Conservation (phyloP, 805 yeast species). For the Candida broadrunensis region DNA sequence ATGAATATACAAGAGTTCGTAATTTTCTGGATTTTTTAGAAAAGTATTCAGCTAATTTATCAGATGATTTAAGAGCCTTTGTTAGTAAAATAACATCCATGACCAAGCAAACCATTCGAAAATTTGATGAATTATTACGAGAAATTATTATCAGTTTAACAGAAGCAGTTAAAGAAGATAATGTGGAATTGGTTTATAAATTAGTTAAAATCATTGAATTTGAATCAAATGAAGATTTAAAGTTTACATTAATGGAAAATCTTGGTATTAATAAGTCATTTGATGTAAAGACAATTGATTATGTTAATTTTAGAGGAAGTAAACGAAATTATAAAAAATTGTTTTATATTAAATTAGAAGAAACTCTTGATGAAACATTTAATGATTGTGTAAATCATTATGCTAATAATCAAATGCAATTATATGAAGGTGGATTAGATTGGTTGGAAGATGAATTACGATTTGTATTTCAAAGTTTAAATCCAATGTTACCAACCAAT, state of each 20-base stretch:
- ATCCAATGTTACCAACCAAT: constrained; percentile 58
- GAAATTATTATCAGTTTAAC: constrained; percentile 67
- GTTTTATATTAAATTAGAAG: constrained; percentile 57
- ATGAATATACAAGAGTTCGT: constrained; percentile 62
- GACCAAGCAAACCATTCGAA: constrained; percentile 44
- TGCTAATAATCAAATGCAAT: constrained; percentile 47
- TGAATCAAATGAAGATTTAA: constrained; percentile 78
- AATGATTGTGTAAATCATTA: constrained; percentile 58
- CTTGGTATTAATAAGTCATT: constrained; percentile 18
- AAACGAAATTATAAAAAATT: constrained; percentile 61
- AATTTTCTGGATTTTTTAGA: constrained; percentile 77
- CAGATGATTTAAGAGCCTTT: constrained; percentile 68
- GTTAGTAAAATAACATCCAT: constrained; percentile 55
- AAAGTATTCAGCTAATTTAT: constrained; percentile 42
- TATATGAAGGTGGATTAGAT: constrained; percentile 61
- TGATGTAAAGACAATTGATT: constrained; percentile 18
- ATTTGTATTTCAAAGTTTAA: constrained; percentile 58
- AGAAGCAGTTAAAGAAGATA: constrained; percentile 70
- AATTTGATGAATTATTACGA: constrained; percentile 62
- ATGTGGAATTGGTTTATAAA: constrained; percentile 64
- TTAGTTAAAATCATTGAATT: constrained; percentile 73
- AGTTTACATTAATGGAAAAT: constrained; percentile 31
- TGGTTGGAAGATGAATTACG: constrained; percentile 83
- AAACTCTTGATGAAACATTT: constrained; percentile 65
- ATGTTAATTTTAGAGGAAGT: constrained; percentile 26